Percentiles rank a stretch among this genome's conserved stretches.
Evolutionary conservation across 495 filamentous ascomycete genomes (phyloP).

Genomic region (Extremus antarcticus): DNA sequence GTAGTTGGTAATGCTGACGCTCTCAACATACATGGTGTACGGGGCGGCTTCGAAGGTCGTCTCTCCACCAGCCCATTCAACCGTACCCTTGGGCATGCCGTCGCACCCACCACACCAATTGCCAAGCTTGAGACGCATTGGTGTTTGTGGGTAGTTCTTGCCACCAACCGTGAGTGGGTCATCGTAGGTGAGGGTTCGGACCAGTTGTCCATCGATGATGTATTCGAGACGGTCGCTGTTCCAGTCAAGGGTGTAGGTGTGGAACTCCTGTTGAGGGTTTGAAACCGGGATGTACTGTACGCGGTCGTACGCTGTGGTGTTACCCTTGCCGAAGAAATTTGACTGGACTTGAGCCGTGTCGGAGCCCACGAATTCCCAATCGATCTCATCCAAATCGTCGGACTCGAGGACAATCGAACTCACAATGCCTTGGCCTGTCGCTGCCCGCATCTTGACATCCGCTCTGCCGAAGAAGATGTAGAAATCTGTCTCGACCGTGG

Average conservation of each 20-base stretch:
- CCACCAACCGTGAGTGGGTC: constrained; percentile 47
- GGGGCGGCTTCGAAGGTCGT: constrained; percentile 61
- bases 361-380: constrained; percentile 72
- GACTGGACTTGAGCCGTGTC: constrained; percentile 44
- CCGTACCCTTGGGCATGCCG: constrained; percentile 30
- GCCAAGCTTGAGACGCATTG: constrained; percentile 72
- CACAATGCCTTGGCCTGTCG: constrained; percentile 63
- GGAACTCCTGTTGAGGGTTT: constrained; percentile 46
- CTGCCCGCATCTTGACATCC: constrained; percentile 61
- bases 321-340: constrained; percentile 83
- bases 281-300: constrained; percentile 46
- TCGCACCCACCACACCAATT: constrained; percentile 82
- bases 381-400: constrained; percentile 80
- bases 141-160: constrained; percentile 69
- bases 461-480: constrained; percentile 71
- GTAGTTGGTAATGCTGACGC: constrained; percentile 54
- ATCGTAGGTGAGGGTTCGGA: constrained; percentile 56
- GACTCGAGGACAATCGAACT: constrained; percentile 75
- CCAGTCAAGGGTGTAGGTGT: constrained; percentile 83
- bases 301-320: constrained; percentile 54
- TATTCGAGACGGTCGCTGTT: constrained; percentile 59
- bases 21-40: constrained; percentile 67
- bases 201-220: constrained; percentile 56
- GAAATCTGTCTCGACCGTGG: constrained; percentile 61
- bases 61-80: constrained; percentile 69